Evolutionary conservation across 108 stramenopile species (phyloP).

Genomic region (Parietichytrium sp.): DNA sequence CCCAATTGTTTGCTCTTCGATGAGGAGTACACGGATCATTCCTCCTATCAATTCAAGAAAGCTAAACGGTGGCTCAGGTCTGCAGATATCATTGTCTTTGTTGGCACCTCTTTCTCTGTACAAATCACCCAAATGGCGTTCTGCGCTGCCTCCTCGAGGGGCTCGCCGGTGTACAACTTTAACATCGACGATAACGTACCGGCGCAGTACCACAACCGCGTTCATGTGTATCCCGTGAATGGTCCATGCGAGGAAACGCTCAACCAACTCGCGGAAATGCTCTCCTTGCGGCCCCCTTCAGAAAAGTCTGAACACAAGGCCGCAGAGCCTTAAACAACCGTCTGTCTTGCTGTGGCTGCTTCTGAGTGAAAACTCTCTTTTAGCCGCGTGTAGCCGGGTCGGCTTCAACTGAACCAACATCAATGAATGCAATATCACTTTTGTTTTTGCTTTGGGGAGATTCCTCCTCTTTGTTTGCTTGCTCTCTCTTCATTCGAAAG

Average conservation of each 20-base stretch:
- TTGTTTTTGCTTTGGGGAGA: too few species aligned
- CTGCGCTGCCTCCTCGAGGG: neutral
- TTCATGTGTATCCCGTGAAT: neutral
- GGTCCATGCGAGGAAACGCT: neutral
- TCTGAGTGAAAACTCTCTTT: too few species aligned
- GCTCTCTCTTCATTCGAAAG: too few species aligned
- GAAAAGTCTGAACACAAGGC: too few species aligned
- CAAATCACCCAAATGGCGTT: constrained; percentile 32
- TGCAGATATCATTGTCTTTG: constrained; percentile 31
- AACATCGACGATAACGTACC: constrained; percentile 35
- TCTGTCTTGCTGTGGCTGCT: too few species aligned
- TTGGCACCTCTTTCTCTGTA: constrained; percentile 30
- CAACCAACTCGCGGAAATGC: neutral
- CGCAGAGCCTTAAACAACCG: too few species aligned
- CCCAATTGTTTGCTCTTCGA: constrained; percentile 30
- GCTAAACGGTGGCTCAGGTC: neutral
- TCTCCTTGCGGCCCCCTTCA: too few species aligned
- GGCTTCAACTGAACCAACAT: too few species aligned
- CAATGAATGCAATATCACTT: too few species aligned
- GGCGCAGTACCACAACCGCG: neutral
- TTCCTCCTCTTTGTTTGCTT: too few species aligned
- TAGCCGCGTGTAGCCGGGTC: too few species aligned
- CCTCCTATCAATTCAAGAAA: constrained; percentile 23
- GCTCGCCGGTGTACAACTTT: constrained; percentile 3
- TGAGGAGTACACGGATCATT: constrained; percentile 34